phyloP scores from a whole-genome alignment of 2,329 filamentous ascomycete species.

The Diaporthe australafricana region DNA sequence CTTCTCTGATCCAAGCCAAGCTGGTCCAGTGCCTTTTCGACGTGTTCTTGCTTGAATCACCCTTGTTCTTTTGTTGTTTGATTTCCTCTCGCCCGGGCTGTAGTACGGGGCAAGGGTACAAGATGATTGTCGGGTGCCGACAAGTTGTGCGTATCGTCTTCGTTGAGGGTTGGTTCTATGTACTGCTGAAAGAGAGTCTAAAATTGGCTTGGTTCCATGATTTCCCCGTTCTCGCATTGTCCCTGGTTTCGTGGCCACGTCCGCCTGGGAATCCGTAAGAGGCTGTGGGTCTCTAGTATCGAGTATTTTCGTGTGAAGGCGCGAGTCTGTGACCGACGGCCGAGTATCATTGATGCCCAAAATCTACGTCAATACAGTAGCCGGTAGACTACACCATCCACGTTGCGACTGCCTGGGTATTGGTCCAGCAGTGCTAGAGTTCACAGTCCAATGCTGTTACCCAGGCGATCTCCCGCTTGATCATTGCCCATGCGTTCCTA shows the following conservation, averaged over 20 bases:
- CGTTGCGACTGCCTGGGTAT: too few species aligned
- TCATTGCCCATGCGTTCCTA: too few species aligned
- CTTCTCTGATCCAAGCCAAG: slow-evolving; percentile 19
- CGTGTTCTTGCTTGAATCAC: background rate
- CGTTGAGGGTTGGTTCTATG: slow-evolving; percentile 34
- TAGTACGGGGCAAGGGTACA: background rate
- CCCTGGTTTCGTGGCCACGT: background rate
- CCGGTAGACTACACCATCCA: too few species aligned
- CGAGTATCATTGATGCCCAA: too few species aligned
- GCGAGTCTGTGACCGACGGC: background rate
- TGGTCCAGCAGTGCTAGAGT: too few species aligned
- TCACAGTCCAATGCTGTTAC: too few species aligned
- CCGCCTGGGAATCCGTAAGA: background rate
- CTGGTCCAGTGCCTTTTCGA: background rate
- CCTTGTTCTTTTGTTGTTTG: background rate
- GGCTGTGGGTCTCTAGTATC: too few species aligned
- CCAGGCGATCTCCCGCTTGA: too few species aligned
- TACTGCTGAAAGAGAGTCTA: slow-evolving; percentile 35
- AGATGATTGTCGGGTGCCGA: too few species aligned
- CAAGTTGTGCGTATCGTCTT: slow-evolving; percentile 15
- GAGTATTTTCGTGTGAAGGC: background rate
- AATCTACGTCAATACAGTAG: too few species aligned
- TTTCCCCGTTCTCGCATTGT: background rate
- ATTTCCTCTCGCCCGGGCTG: background rate
- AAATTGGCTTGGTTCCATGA: background rate